Percentiles rank a stretch among this genome's conserved stretches.
These are phyloP conservation scores for Blastobotrys terrestris DNA, from an alignment of 805 yeast genomes.

Conservation along the genomic window DNA sequence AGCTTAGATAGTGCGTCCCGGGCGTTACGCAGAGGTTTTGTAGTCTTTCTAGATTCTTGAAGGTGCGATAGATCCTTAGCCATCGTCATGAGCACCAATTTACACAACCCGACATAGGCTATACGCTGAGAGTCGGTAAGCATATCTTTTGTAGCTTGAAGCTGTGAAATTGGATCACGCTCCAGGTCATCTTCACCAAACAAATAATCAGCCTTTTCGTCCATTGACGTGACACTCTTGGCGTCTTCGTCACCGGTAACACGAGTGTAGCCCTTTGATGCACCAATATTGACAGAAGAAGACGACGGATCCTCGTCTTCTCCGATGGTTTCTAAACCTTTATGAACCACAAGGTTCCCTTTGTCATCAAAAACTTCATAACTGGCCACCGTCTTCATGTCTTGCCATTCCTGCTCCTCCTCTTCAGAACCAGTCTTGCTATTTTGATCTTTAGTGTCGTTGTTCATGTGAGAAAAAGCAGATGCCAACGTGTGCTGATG, in stretches of 20 bases:
- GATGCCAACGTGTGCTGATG: background rate
- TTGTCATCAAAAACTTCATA: constrained; percentile 73
- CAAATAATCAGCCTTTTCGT: constrained; percentile 50
- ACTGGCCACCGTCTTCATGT: constrained; percentile 77
- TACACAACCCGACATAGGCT: constrained; percentile 84
- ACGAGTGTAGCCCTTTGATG: constrained; percentile 75
- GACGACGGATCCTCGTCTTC: constrained; percentile 17
- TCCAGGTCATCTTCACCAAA: constrained; percentile 38
- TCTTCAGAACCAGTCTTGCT: background rate
- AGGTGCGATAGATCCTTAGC: constrained; percentile 66
- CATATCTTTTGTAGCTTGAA: constrained; percentile 74
- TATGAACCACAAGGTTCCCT: constrained; percentile 37
- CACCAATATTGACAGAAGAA: constrained; percentile 16
- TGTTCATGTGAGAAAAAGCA: background rate
- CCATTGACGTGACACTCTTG: constrained; percentile 48
- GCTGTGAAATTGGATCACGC: constrained; percentile 52
- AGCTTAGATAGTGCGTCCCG: constrained; percentile 80
- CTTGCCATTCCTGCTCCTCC: constrained; percentile 59
- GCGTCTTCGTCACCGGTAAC: constrained; percentile 82
- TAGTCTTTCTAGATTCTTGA: constrained; percentile 39
- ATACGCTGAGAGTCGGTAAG: constrained; percentile 78
- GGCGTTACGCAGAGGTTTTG: constrained; percentile 54
- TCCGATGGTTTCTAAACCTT: constrained; percentile 13
- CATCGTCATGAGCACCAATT: constrained; percentile 70
- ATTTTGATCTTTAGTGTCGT: background rate